Evolutionary conservation across 306 rosid species (phyloP).

Genomic region (Castanospermum australe): DNA sequence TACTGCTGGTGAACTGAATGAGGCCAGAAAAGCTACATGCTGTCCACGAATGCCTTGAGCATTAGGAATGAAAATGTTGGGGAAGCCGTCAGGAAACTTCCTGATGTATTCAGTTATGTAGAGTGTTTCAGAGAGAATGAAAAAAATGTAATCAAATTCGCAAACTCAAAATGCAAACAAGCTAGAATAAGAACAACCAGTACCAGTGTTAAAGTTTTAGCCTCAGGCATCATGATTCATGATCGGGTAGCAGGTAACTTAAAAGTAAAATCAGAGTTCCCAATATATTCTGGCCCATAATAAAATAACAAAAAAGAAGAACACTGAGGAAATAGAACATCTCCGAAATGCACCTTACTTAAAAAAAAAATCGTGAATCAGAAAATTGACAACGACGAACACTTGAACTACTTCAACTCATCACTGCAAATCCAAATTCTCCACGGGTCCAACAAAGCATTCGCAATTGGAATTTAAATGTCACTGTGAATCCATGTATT

Average conservation of each 20-base stretch:
- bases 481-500: not conserved
- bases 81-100: slow-evolving; percentile 96
- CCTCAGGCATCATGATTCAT: slow-evolving; percentile 4
- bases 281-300: not conserved
- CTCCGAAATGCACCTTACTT: not conserved
- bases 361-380: not conserved
- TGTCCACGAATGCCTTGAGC: slow-evolving; percentile 95
- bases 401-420: not conserved
- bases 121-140: slow-evolving; percentile 35
- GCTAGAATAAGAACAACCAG: not conserved
- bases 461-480: not conserved
- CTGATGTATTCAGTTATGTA: slow-evolving; percentile 46
- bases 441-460: not conserved
- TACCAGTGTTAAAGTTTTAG: not conserved
- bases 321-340: not conserved
- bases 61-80: slow-evolving; percentile 93
- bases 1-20: slow-evolving; percentile 88
- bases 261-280: not conserved
- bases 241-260: not conserved
- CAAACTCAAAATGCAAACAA: not conserved
- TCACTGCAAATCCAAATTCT: not conserved
- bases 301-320: not conserved
- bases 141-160: not conserved
- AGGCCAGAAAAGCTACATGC: slow-evolving; percentile 93
- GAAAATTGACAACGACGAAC: not conserved